Conservation (phyloP, 495 filamentous ascomycete species). For the Patellaria atrata region DNA sequence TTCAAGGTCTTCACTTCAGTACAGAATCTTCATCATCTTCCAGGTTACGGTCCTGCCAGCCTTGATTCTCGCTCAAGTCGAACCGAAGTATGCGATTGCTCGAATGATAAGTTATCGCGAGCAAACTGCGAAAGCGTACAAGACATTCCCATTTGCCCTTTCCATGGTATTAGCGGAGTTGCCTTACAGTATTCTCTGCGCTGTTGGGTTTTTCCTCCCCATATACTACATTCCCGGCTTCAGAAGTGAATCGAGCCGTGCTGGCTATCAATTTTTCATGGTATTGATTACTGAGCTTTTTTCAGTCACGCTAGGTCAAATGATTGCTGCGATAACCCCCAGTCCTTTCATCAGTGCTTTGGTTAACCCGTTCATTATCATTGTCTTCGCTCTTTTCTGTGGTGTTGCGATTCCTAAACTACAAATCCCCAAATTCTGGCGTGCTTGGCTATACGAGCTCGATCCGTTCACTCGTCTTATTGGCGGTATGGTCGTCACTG, state of each 20-base stretch:
- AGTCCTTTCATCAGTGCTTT: constrained; percentile 55
- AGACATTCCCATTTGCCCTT: constrained; percentile 52
- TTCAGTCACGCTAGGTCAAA: constrained; percentile 57
- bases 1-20: constrained; percentile 53
- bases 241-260: constrained; percentile 37
- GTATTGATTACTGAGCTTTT: constrained; percentile 64
- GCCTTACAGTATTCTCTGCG: constrained; percentile 61
- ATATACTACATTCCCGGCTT: constrained; percentile 54
- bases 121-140: constrained; percentile 63
- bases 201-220: constrained; percentile 58
- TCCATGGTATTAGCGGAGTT: constrained; percentile 62
- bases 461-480: constrained; percentile 78
- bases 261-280: constrained; percentile 75
- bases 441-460: constrained; percentile 65
- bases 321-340: constrained; percentile 53
- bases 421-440: constrained; percentile 66
- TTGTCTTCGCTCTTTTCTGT: constrained; percentile 71
- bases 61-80: constrained; percentile 61
- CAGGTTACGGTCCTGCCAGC: constrained; percentile 64
- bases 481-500: constrained; percentile 61
- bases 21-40: constrained; percentile 73
- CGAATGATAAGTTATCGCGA: constrained; percentile 68
- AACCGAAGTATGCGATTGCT: constrained; percentile 62
- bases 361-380: constrained; percentile 63
- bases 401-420: constrained; percentile 65